Evolutionary conservation across 805 yeast species (phyloP).

Genomic region (Starmerella gropengiesseri): DNA sequence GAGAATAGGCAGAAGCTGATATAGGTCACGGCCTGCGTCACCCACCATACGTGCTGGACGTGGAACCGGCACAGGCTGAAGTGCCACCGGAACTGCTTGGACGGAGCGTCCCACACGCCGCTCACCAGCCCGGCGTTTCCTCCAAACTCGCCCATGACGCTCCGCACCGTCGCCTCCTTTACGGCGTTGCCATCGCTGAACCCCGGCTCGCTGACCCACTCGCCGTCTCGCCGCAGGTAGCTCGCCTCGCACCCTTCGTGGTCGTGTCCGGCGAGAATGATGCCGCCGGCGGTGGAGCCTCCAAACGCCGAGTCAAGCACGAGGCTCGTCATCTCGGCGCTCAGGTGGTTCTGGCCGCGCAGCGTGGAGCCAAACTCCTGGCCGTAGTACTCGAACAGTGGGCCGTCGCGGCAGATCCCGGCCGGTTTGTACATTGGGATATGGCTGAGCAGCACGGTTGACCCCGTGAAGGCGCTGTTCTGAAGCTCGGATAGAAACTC

Average conservation of each 20-base stretch:
- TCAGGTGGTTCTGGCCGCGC: conserved; percentile 78
- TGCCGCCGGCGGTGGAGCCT: conserved; percentile 40
- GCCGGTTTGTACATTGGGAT: conserved; percentile 74
- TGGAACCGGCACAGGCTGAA: conserved; percentile 70
- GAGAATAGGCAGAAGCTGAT: conserved; percentile 21
- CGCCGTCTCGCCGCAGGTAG: conserved; percentile 31
- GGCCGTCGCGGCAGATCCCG: conserved; percentile 84
- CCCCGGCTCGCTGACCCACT: conserved; percentile 20
- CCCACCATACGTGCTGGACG: conserved; percentile 96
- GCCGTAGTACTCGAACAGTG: conserved; percentile 51
- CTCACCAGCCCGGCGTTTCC: conserved; percentile 82
- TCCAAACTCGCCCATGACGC: conserved; percentile 93
- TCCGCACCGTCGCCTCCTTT: conserved; percentile 67
- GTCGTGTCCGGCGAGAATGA: conserved; percentile 88
- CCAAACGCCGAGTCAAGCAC: conserved; percentile 65
- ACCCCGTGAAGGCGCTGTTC: conserved; percentile 46
- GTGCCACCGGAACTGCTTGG: conserved; percentile 49
- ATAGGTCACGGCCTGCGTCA: conserved; percentile 45
- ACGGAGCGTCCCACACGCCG: conserved; percentile 45
- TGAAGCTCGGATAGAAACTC: conserved; percentile 55
- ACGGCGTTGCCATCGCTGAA: conserved; percentile 10
- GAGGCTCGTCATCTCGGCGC: conserved; percentile 51
- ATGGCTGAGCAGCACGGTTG: conserved; percentile 77
- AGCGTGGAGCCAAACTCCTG: conserved; percentile 49
- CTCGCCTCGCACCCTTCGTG: conserved; percentile 82